Evolutionary conservation across 2,329 filamentous ascomycete species (phyloP).

Genomic region (Fusarium sp.): DNA sequence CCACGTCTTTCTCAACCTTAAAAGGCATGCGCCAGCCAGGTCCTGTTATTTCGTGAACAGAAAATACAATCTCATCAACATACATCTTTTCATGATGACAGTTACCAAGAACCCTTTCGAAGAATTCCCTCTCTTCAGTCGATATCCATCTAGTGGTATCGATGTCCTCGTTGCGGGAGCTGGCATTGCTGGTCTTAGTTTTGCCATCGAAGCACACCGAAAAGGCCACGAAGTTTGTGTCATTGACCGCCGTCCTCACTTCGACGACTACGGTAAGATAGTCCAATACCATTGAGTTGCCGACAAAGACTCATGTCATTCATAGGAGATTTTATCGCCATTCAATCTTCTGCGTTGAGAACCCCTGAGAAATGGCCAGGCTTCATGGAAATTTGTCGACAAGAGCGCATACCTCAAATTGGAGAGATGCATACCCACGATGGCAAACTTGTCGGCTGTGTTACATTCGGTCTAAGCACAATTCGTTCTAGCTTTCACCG

Average conservation of each 20-base stretch:
- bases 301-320: not conserved
- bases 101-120: not conserved
- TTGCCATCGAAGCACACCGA: slow-evolving; percentile 25
- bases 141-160: not conserved
- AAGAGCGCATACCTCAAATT: not conserved
- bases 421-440: not conserved
- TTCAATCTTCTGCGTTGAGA: not conserved
- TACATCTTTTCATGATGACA: not conserved
- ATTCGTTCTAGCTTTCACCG: not conserved
- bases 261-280: not conserved
- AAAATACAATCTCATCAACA: not conserved
- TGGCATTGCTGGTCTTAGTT: slow-evolving; percentile 7
- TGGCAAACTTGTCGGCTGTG: not conserved
- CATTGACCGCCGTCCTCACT: not conserved
- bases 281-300: not conserved
- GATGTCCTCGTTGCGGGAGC: not conserved
- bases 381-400: not conserved
- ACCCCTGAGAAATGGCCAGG: not conserved
- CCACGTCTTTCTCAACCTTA: not conserved
- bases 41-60: not conserved
- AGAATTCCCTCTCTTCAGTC: not conserved
- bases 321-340: not conserved
- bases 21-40: not conserved
- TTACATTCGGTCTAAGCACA: not conserved
- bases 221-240: slow-evolving; percentile 11